Base-by-base conservation (phyloP, 371 early-diverging fungal genomes). In the Mucor mucedo region DNA sequence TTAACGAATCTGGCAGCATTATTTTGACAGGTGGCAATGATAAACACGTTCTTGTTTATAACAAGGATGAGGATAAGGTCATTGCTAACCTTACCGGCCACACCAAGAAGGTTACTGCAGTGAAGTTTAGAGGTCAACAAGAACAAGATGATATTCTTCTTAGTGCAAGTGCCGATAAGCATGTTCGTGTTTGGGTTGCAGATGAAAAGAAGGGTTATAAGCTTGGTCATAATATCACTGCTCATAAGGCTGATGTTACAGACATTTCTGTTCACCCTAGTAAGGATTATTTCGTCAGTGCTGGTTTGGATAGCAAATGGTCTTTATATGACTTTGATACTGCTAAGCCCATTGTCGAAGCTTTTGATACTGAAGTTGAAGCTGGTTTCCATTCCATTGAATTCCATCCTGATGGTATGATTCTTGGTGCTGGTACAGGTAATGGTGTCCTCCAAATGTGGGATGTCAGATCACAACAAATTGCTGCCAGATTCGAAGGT, bases 401-500 rank as follows among this genome's bases (percentile, higher is more conserved):
- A 14, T 93, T 95, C 87, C 96, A 97, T 78, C 97, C 97, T 9
- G 97, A 97, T 73, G 97, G 96, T 71, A 79, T 91, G 64, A 83
- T 96, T 60, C 70, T 95, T 40, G 96, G 87, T 35, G 86, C 91
- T n/a, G 96, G 94, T 60, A 90, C 91, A 0, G 58, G 71, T 39
- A 89, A 93, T 57, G 83, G 89, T n/a, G 70, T 74, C 40, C 86
- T 95, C 33, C 87, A 88, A 42, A 89, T 97, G 55, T 91, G 95
- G 91, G 95, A 95, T 76, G 83, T 94, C 60, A 93, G 90, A 63
- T 80, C 89, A 14, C 88, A 86, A 66, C 81, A 79, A 16, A 78
- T 86, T 39, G 92, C 91, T 40, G 87, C 90, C 10, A 80, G 85
- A 27, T 91, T 97, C 60, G 84, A 80, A 14, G 90, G 82, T n/a